Conservation (phyloP, 768 basidiomycete species). For the Leucogyrophana mollusca region DNA sequence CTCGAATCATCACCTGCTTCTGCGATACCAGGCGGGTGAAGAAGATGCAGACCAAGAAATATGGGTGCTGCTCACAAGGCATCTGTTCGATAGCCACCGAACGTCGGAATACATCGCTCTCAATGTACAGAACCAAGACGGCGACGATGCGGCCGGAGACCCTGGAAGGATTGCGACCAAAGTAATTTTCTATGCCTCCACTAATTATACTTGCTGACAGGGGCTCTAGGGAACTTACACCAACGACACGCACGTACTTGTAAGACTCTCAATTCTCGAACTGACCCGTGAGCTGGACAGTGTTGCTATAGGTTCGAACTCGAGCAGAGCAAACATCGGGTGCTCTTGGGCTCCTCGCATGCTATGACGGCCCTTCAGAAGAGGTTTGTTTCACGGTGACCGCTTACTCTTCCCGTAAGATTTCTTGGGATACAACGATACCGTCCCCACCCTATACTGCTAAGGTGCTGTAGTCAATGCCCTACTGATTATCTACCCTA, state of each 20-base stretch:
- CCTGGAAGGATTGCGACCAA: conserved; percentile 36
- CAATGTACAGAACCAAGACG: conserved; percentile 39
- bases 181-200: conserved; percentile 23
- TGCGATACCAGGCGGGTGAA: conserved; percentile 32
- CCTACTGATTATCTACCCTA: not conserved
- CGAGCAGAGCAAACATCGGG: conserved; percentile 31
- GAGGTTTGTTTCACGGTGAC: conserved; percentile 70
- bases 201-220: not conserved
- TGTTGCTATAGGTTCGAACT: conserved; percentile 12
- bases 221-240: conserved; percentile 34
- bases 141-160: conserved; percentile 28
- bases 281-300: not conserved
- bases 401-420: conserved; percentile 41
- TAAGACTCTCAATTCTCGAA: conserved; percentile 19
- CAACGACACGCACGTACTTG: conserved; percentile 46
- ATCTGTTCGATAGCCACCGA: conserved; percentile 59
- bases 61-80: conserved; percentile 82
- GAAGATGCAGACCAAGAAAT: conserved; percentile 44
- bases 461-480: conserved; percentile 27
- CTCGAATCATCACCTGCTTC: conserved; percentile 38
- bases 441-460: conserved; percentile 37
- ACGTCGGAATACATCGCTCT: conserved; percentile 70
- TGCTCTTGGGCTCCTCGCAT: conserved; percentile 53
- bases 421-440: conserved; percentile 48
- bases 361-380: conserved; percentile 64